Evolutionary conservation across 306 rosid genomes (phyloP), one percentile per base, ranked within the genome.

Genomic region (Cicer bijugum): DNA sequence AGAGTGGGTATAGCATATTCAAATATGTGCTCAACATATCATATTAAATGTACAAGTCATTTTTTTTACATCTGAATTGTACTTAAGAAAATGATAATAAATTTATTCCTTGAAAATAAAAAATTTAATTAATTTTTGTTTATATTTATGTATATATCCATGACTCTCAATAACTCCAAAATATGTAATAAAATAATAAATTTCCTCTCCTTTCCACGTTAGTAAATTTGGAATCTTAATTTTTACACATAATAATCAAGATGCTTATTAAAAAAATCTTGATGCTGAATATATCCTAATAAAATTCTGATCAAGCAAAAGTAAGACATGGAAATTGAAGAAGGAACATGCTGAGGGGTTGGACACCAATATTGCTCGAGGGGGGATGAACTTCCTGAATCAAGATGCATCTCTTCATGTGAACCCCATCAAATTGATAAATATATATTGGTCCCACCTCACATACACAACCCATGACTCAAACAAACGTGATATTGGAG

Each of bases 371-470:
- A 69, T 28, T 28, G 80, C 52, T 63, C 0, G 35, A 28, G 66
- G 91, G 97, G 98, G 97, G 97, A 77, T 67, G 67, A 67, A 67
- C 59, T 55, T 60, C 47, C 71, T 37, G 59, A 76, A 78, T 71
- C 71, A 66, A 73, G 91, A 86, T 87, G 91, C 97, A 88, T 84
- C 72, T 58, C 67, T 61, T 89, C 92, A 81, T 89, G 91, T 89
- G 91, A 86, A 84, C 70, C 91, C 83, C 86, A 78, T 89, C 96
- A 84, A 88, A 72, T 87, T 87, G 91, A 66, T 71, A 64, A 56
- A 2, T 59, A n/a, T 0, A 17, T 0, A 73, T 55, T 81, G 97
- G 91, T 6, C 92, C 95, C 61, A 63, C 85, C 1, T 64, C 82
- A 77, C 90, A 85, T 82, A 80, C 90, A 83, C 74, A 50, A 15